Base-by-base conservation (phyloP, 495 filamentous ascomycete species). In the Hypoxylon trugodes region DNA sequence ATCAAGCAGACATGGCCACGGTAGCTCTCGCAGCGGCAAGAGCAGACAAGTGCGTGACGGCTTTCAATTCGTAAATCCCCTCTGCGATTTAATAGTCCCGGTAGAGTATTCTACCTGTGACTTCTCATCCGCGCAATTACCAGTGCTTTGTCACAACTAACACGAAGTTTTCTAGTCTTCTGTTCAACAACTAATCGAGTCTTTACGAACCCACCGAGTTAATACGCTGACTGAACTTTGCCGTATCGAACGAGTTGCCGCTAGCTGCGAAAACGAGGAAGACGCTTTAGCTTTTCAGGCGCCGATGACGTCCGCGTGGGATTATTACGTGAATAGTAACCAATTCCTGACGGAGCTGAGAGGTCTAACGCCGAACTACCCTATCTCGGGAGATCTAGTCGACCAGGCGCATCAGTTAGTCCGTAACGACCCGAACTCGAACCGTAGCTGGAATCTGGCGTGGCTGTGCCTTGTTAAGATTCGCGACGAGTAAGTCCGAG, bases 161-260 rank as follows among this genome's bases (percentile, higher is more conserved):
- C 59, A 18, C 33, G 15, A 12, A 12, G 6, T 15, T 18, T 25
- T 2, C 24, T 9, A 72, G 68, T 70, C 59, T 12, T 74, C 75
- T 0, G 51, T 61, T 38, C 69, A 72, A 26, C 76, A 81, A 41
- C 74, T 82, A 30, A 81, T 82, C 37, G 76, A 81, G 18, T 81
- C 79, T 3, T 78, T 92, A 7, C 79, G 77, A 13, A 85, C 86
- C 6, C 87, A 87, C 57, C 82, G 85, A 6, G 76, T 91, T 69
- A 92, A 90, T 69, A 92, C 89, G 8, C 74, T 93, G 6, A 87
- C 87, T 1, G 89, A 91, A 52, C 80, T 93, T 16, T 86, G 90
- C 65, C 87, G 88, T 6, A 87, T 91, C 67, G 90, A 93, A 73
- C 84, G 85, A 19, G 77, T 85, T 12, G 84, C 89, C 33, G 81